These are phyloP conservation scores for Solanum hybrid DNA, from an alignment of 305 asterid species.

Conservation along the genomic window DNA sequence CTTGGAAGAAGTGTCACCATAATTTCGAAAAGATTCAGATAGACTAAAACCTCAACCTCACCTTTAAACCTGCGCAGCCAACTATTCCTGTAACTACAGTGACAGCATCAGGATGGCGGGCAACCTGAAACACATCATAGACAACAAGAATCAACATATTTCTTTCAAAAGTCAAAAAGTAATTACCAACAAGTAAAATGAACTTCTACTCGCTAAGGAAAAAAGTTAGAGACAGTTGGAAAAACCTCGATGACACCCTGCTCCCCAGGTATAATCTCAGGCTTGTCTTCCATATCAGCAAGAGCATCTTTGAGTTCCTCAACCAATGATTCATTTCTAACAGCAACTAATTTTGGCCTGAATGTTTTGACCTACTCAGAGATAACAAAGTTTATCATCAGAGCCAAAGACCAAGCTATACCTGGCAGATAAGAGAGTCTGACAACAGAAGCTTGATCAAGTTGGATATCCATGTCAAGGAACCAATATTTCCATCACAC, in stretches of 20 bases:
- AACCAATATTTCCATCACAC: neutral
- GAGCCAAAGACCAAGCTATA: neutral
- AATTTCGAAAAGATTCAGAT: neutral
- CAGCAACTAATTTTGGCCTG: conserved; percentile 76
- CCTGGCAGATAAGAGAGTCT: neutral
- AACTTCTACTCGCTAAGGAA: neutral
- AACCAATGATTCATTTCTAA: conserved; percentile 57
- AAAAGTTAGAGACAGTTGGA: conserved; percentile 1
- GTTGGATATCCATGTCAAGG: neutral
- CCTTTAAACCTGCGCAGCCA: conserved; percentile 98
- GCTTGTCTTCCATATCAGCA: conserved; percentile 62
- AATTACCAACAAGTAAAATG: neutral
- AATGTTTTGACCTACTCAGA: conserved; percentile 59
- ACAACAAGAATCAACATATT: neutral
- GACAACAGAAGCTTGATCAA: neutral
- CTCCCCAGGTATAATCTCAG: conserved; percentile 92
- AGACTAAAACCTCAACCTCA: conserved; percentile 9
- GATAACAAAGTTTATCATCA: neutral
- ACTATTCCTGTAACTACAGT: conserved; percentile 95
- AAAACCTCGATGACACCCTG: conserved; percentile 82
- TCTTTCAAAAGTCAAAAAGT: neutral
- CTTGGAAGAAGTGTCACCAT: neutral
- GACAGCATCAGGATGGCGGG: conserved; percentile 88
- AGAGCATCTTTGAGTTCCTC: conserved; percentile 83
- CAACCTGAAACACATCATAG: conserved; percentile 47